phyloP scores from a whole-genome alignment of 2,329 filamentous ascomycete genomes.

The Rhynchosporium agropyri region DNA sequence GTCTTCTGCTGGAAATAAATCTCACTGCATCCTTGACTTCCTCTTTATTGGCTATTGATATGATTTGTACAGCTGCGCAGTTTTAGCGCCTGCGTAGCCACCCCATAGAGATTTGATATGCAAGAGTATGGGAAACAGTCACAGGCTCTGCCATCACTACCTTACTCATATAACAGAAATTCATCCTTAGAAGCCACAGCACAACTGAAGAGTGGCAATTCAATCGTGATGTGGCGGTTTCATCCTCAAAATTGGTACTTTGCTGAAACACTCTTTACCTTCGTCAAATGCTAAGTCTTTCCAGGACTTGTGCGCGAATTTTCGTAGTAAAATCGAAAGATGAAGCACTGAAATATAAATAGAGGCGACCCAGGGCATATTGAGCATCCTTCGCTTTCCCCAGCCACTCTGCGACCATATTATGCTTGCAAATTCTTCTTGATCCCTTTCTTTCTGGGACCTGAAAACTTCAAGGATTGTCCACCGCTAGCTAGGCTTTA shows the following conservation, averaged over 20 bases:
- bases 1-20: not conserved
- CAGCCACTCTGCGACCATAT: too few relatives aligned
- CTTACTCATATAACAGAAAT: not conserved
- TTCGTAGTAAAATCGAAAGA: too few relatives aligned
- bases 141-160: not conserved
- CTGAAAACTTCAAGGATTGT: too few relatives aligned
- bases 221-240: not conserved
- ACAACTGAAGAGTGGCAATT: too few relatives aligned
- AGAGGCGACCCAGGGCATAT: not conserved
- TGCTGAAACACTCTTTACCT: not conserved
- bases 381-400: not conserved
- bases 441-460: too few relatives aligned
- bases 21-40: not conserved
- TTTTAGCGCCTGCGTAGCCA: too few relatives aligned
- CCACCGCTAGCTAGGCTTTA: too few relatives aligned
- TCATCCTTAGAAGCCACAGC: not conserved
- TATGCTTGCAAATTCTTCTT: not conserved
- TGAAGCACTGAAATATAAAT: too few relatives aligned
- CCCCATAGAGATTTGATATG: not conserved
- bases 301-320: too few relatives aligned
- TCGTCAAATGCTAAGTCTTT: too few relatives aligned
- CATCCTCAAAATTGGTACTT: not conserved
- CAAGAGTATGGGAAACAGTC: not conserved
- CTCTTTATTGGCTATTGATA: too few relatives aligned
- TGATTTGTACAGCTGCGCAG: too few relatives aligned